Base-by-base conservation (phyloP, 371 early-diverging fungal species). In the Apophysomyces variabilis region DNA sequence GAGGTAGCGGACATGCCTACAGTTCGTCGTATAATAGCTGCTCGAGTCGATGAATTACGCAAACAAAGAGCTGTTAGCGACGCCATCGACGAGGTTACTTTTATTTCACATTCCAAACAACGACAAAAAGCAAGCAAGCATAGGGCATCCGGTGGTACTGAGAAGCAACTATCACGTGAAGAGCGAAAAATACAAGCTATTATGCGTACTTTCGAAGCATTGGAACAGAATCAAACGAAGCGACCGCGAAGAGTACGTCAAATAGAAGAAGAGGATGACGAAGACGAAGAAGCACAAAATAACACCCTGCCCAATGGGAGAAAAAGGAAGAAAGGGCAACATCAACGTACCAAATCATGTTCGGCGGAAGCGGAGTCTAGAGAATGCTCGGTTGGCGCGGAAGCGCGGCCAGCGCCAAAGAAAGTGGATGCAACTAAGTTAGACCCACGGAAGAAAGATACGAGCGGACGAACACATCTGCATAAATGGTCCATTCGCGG, bases 181-280 rank as follows among this genome's bases (percentile, higher is more conserved):
- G 90, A 92, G 63, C 83, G 89, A 45, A 90, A 90, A 70, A 85
- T 90, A 58, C 87, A 90, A 61, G 84, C 80, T 16, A 74, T 88
- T 46, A 79, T 90, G 79, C 78, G 81, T 8, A 82, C 82, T 0
- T 80, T 83, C 56, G 74, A 73, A 61, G 71, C 75, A 14, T 73
- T 83, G 67, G 83, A 83, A 59, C 77, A 85, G 50, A 38, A 58
- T 37, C 62, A 45, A 62, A 58, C 59, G 62, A 50, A 70, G 35
- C 64, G 58, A 8, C 59, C 59, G 44, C 46, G 76, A 65, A 47
- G 82, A 60, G 54, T 64, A 80, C 54, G 70, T 79, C 58, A 84
- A 73, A 43, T 50, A 18, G 67, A 72, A n/a, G 64, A 66, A 14
- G 68, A 73, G 0, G 66, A 67, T 2, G 69, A 66, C 1, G 73